These are phyloP conservation scores for Gamsiella multidivaricata DNA, from an alignment of 192 early-diverging fungal species.

Conservation along the genomic window DNA sequence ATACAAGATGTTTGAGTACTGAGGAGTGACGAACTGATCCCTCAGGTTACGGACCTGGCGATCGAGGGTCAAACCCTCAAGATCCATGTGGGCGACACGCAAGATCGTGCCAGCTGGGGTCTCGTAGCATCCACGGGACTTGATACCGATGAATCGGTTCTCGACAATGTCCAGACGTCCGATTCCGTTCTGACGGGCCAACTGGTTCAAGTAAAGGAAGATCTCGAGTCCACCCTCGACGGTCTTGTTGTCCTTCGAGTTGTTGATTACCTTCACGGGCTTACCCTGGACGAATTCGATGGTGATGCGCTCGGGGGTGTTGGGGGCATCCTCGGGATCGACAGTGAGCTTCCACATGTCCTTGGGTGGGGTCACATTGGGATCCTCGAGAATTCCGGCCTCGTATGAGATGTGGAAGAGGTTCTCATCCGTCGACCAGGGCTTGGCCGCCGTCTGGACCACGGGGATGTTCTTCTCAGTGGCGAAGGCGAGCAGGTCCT, in stretches of 20 bases:
- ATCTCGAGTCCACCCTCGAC: constrained; percentile 77
- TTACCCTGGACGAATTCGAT: constrained; percentile 92
- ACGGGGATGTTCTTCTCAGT: constrained; percentile 92
- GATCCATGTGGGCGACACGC: constrained; percentile 93
- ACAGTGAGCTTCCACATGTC: constrained; percentile 99
- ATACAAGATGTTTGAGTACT: constrained; percentile 83
- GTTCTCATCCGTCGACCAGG: constrained; percentile 99
- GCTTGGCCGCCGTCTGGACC: constrained; percentile 94
- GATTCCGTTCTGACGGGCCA: constrained; percentile 96
- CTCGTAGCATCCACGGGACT: constrained; percentile 99
- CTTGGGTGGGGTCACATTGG: constrained; percentile 92
- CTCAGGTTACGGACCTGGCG: constrained; percentile 94
- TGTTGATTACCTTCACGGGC: constrained; percentile 91
- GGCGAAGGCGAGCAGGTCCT: constrained; percentile 92
- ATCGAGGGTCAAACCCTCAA: constrained; percentile 95
- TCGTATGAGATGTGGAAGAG: constrained; percentile 99
- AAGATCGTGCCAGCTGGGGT: constrained; percentile 98
- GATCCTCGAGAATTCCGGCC: constrained; percentile 98
- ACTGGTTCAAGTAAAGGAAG: constrained; percentile 95
- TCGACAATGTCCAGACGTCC: constrained; percentile 99
- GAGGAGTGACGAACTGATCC: constrained; percentile 91
- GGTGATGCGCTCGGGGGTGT: constrained; percentile 93
- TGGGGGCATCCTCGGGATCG: constrained; percentile 96
- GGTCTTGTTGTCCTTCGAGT: constrained; percentile 69
- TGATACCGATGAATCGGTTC: constrained; percentile 99